Conservation (phyloP, 805 yeast genomes). For the Starmerella khaoyaiensis region DNA sequence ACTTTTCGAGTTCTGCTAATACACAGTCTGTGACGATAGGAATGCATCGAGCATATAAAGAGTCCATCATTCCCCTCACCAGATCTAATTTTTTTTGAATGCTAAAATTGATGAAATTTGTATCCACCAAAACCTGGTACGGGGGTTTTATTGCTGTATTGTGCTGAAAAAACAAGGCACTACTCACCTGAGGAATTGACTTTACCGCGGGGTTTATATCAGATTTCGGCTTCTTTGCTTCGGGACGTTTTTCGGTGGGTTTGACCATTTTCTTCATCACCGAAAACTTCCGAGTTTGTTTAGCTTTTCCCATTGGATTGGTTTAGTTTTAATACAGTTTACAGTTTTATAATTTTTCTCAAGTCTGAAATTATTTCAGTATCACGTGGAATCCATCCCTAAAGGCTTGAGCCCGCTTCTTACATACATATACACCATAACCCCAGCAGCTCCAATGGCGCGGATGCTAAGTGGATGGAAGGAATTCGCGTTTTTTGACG, state of each 20-base stretch:
- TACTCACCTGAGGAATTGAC: conserved; percentile 83
- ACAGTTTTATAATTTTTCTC: not conserved
- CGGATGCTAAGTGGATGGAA: conserved; percentile 41
- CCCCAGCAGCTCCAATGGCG: too few relatives aligned
- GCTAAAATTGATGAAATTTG: conserved; percentile 91
- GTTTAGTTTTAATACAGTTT: conserved; percentile 1
- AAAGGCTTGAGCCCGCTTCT: too few relatives aligned
- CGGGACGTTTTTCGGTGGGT: conserved; percentile 54
- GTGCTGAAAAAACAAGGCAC: conserved; percentile 88
- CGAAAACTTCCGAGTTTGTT: conserved; percentile 95
- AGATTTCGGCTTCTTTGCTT: conserved; percentile 25
- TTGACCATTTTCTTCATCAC: conserved; percentile 70
- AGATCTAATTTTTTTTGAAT: conserved; percentile 91
- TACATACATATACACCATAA: too few relatives aligned
- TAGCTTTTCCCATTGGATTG: conserved; percentile 84
- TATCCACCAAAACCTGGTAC: conserved; percentile 88
- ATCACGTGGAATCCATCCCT: too few relatives aligned
- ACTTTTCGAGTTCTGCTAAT: conserved; percentile 90
- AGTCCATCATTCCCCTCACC: conserved; percentile 95
- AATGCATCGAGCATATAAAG: conserved; percentile 84
- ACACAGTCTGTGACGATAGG: conserved; percentile 96
- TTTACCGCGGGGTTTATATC: conserved; percentile 47
- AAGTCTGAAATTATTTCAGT: too few relatives aligned
- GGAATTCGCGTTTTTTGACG: conserved; percentile 77
- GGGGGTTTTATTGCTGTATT: conserved; percentile 96